These are phyloP conservation scores for Monosporozyma unispora DNA, from an alignment of 805 yeast genomes.

Conservation along the genomic window DNA sequence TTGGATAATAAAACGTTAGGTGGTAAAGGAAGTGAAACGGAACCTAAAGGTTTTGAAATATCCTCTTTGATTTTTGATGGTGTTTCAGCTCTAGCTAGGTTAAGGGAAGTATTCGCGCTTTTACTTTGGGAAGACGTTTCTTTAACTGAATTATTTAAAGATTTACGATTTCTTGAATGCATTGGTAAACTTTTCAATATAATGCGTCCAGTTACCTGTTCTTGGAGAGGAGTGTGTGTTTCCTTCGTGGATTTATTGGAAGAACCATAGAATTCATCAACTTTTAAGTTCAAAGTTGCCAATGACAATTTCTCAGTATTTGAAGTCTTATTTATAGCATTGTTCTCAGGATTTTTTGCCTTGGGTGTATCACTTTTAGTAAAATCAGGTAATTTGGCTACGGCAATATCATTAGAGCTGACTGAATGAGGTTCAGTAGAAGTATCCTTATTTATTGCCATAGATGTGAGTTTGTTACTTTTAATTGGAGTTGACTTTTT, in stretches of 20 bases:
- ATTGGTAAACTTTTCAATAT: not conserved
- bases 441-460: no score
- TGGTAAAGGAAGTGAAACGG: not conserved
- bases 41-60: not conserved
- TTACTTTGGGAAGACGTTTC: not conserved
- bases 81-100: not conserved
- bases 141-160: no score
- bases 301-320: not conserved
- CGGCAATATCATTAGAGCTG: no score
- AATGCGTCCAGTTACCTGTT: not conserved
- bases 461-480: no score
- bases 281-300: not conserved
- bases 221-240: not conserved
- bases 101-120: not conserved
- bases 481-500: no score
- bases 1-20: not conserved
- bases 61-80: not conserved
- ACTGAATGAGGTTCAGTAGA: no score
- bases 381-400: no score
- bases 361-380: no score
- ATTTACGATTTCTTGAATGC: not conserved
- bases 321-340: not conserved
- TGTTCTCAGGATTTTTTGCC: not conserved
- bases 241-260: not conserved
- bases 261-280: not conserved